phyloP scores from a whole-genome alignment of 2,329 filamentous ascomycete species.

The Colletotrichum abscissum region DNA sequence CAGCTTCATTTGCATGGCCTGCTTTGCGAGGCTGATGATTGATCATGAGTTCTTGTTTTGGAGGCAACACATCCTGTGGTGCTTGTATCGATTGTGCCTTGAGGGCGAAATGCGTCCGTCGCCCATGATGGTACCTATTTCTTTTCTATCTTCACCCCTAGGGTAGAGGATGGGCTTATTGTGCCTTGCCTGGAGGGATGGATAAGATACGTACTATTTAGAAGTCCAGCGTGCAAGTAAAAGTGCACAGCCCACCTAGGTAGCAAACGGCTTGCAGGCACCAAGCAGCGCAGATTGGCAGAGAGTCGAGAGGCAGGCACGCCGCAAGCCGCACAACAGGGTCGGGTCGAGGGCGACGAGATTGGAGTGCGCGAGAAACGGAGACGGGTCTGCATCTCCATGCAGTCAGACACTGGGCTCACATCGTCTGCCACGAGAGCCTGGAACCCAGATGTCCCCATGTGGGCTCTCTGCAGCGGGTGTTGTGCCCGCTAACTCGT shows the following conservation, averaged over 20 bases:
- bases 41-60: not conserved
- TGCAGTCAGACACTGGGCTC: not conserved
- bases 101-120: not conserved
- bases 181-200: not conserved
- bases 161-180: not conserved
- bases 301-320: not conserved
- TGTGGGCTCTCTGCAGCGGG: not conserved
- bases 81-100: not conserved
- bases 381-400: not conserved
- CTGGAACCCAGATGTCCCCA: not conserved
- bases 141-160: not conserved
- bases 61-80: not conserved
- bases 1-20: not conserved
- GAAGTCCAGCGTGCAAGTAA: not conserved
- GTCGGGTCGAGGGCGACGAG: not conserved
- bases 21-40: not conserved
- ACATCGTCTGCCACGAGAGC: not conserved
- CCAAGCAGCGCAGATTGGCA: conserved; percentile 1
- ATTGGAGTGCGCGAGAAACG: not conserved
- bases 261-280: not conserved
- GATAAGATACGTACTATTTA: conserved; percentile 9
- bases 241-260: conserved; percentile 20
- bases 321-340: not conserved
- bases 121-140: not conserved
- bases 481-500: not conserved